Percentiles rank a stretch among this genome's conserved stretches.
These are phyloP conservation scores for Suhomyces coccinellae DNA, from an alignment of 1,139 yeast species.

Conservation along the genomic window DNA sequence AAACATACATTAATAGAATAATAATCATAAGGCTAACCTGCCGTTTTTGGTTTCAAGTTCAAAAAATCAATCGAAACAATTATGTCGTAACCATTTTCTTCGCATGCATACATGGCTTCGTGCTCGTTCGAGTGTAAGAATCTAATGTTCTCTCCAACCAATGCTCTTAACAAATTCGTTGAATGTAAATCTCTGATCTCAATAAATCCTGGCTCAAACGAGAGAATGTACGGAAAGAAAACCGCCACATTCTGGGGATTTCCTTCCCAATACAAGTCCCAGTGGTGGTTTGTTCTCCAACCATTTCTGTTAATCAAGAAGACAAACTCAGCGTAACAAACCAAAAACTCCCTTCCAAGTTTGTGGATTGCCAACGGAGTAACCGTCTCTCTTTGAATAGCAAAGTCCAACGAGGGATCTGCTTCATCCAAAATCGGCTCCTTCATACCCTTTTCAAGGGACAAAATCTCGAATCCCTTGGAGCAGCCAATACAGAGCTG, in stretches of 20 bases:
- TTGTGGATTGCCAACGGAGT: slow-evolving; percentile 92
- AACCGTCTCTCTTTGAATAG: slow-evolving; percentile 75
- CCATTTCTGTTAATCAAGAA: slow-evolving; percentile 93
- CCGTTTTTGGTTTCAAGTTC: slow-evolving; percentile 41
- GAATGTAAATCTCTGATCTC: slow-evolving; percentile 92
- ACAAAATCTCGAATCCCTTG: slow-evolving; percentile 92
- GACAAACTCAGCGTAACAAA: slow-evolving; percentile 89
- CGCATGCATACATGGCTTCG: slow-evolving; percentile 91
- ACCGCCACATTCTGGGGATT: slow-evolving; percentile 89
- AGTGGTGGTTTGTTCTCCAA: slow-evolving; percentile 92
- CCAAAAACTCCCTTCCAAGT: slow-evolving; percentile 80
- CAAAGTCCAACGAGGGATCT: slow-evolving; percentile 94
- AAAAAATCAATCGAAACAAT: slow-evolving; percentile 89
- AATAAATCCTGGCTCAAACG: slow-evolving; percentile 86
- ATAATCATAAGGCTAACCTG: slow-evolving; percentile 6
- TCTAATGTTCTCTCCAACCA: slow-evolving; percentile 91
- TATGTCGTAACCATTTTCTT: slow-evolving; percentile 86
- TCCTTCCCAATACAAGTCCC: slow-evolving; percentile 98
- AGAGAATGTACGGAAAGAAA: slow-evolving; percentile 88
- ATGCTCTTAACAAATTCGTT: slow-evolving; percentile 81
- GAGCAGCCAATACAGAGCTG: slow-evolving; percentile 94
- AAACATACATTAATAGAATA: slow-evolving; percentile 4
- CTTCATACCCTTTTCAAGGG: slow-evolving; percentile 73
- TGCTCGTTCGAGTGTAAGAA: slow-evolving; percentile 87
- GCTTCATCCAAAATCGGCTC: slow-evolving; percentile 90